phyloP scores from a whole-genome alignment of 1,284 basidiomycete species.

The Marasmius oreades region DNA sequence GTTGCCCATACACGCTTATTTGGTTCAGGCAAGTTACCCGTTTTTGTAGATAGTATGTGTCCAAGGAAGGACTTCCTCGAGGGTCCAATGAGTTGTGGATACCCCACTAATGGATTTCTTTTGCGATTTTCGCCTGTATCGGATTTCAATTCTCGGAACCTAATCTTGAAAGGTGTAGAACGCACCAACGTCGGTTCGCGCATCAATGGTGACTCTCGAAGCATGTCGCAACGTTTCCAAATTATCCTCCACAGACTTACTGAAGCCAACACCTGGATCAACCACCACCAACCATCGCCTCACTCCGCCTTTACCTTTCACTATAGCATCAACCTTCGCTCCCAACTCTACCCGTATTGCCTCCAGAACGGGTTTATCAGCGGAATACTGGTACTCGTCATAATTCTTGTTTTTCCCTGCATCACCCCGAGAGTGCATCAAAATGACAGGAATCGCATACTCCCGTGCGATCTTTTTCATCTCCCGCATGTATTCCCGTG shows the following conservation, averaged over 20 bases:
- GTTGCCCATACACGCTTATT: conserved; percentile 80
- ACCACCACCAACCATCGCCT: conserved; percentile 88
- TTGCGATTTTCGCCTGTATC: conserved; percentile 10
- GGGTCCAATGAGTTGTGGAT: conserved; percentile 74
- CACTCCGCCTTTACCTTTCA: conserved; percentile 74
- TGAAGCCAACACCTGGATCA: conserved; percentile 96
- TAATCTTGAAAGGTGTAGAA: not conserved
- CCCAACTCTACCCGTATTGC: conserved; percentile 79
- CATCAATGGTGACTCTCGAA: conserved; percentile 41
- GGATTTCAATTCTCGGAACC: conserved; percentile 10
- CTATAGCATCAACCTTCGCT: conserved; percentile 60
- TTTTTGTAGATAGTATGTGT: conserved; percentile 45
- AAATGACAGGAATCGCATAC: conserved; percentile 67
- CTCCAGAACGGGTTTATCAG: conserved; percentile 50
- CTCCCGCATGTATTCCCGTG: conserved; percentile 35
- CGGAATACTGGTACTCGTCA: conserved; percentile 39
- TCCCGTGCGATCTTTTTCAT: conserved; percentile 72
- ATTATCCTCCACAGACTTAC: conserved; percentile 82
- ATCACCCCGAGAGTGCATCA: conserved; percentile 94
- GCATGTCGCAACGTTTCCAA: conserved; percentile 63
- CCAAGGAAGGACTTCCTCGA: conserved; percentile 88
- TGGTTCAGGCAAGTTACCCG: conserved; percentile 49
- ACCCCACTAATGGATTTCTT: conserved; percentile 57
- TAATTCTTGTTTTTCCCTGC: conserved; percentile 75
- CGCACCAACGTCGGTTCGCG: conserved; percentile 26